Evolutionary conservation across 306 rosid species (phyloP).

Genomic region (Lathyrus oleraceus): DNA sequence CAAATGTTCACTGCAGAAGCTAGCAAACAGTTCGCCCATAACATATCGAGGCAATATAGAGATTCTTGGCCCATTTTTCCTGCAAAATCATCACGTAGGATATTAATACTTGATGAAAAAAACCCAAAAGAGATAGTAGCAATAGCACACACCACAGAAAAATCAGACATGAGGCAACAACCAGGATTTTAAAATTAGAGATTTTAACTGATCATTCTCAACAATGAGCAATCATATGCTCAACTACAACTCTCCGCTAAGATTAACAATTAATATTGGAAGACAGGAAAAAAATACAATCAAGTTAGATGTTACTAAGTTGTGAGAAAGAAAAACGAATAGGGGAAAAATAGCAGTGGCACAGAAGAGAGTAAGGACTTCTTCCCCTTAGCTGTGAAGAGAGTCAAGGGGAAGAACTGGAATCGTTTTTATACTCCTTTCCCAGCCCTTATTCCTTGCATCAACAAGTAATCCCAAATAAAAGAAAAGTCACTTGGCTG

Average conservation of each 20-base stretch:
- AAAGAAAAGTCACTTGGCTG: no score
- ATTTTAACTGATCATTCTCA: conserved; percentile 3
- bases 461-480: no score
- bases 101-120: conserved; percentile 10
- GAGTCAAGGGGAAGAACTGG: no score
- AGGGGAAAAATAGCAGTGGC: background rate
- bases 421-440: no score
- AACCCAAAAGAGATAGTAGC: background rate
- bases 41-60: conserved; percentile 89
- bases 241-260: background rate
- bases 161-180: background rate
- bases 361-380: background rate
- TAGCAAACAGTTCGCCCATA: conserved; percentile 91
- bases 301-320: background rate
- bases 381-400: background rate
- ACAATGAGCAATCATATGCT: conserved; percentile 14
- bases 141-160: background rate
- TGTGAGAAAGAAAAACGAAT: background rate
- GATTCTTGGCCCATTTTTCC: conserved; percentile 95
- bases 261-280: background rate
- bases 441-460: no score
- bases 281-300: background rate
- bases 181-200: background rate
- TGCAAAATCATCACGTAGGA: conserved; percentile 42
- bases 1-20: conserved; percentile 43